Base-by-base conservation (phyloP, 306 rosid species). In the Elaeagnus macrophylla region DNA sequence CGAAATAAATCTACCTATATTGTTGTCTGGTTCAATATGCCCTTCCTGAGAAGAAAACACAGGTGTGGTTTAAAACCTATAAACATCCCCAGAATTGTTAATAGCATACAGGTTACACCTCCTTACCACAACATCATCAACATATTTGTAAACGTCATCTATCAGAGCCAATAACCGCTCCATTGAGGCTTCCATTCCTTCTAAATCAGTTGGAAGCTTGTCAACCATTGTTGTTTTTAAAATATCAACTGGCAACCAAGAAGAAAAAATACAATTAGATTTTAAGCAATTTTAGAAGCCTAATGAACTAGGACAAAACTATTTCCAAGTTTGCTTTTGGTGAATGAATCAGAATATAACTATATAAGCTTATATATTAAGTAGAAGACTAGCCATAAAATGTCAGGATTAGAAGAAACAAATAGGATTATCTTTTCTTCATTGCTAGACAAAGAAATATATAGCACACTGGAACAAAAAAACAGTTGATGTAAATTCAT, bases 131-230 rank as follows among this genome's bases (percentile, higher is more conserved):
- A 87, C 96, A 54, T 77, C 78, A 18, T 93, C 96, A 54, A 93
- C 96, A 70, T 93, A 87, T 87, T 77, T 93, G 78, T 79, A 62
- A 48, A 87, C 83, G 66, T 93, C 96, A 53, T 82, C 95, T 57
- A 87, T 87, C 71, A 93, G 49, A 47, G 89, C 89, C 45, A 87
- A 78, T 11, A 93, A 76, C 57, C 80, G 82, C 75, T 87, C 85
- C 96, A 87, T 84, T 43, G 99, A 75, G 50, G 87, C 75, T 85
- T 93, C 99, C 99, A 93, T 93, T 64, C 89, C 96, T 87, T 93
- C 99, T 72, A 93, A 64, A 74, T 93, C 99, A 70, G 86, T 75
- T 39, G 99, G 99, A 46, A 93, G 82, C 77, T 93, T 93, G 39
- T 93, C 99, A 37, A 83, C 81, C n/a, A 67, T 40, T 35, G 95